Conservation (phyloP, 1,284 basidiomycete genomes). For the Vanrija sp. region DNA sequence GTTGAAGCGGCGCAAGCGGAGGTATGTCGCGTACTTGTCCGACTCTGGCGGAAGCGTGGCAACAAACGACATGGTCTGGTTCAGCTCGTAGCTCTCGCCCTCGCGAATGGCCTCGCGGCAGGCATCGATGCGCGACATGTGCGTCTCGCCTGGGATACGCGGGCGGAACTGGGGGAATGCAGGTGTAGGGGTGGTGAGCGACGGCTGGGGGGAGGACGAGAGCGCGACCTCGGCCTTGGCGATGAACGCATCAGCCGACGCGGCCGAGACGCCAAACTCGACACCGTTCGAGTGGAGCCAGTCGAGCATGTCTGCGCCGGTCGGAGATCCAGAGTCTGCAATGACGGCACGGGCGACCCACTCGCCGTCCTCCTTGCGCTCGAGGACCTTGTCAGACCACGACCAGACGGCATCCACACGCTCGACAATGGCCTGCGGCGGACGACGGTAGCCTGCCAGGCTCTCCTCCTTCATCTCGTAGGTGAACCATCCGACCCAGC, state of each 20-base stretch:
- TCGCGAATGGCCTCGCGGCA: conserved; percentile 73
- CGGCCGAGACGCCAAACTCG: conserved; percentile 22
- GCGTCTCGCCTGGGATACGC: conserved; percentile 50
- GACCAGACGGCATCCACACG: conserved; percentile 45
- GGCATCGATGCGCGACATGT: conserved; percentile 66
- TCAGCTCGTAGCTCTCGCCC: conserved; percentile 95
- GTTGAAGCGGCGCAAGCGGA: conserved; percentile 67
- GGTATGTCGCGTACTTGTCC: conserved; percentile 42
- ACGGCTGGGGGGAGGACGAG: neutral
- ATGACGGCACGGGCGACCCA: conserved; percentile 52
- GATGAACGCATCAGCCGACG: conserved; percentile 22
- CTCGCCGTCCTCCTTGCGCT: conserved; percentile 38
- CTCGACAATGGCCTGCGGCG: conserved; percentile 10
- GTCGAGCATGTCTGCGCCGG: conserved; percentile 20
- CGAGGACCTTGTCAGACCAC: conserved; percentile 49
- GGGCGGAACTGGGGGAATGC: conserved; percentile 38
- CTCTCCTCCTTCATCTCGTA: conserved; percentile 57
- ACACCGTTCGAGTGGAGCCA: conserved; percentile 36
- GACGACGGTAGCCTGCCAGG: conserved; percentile 39
- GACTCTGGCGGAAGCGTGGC: conserved; percentile 40
- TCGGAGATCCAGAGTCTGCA: conserved; percentile 2
- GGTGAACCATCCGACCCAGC: conserved; percentile 55
- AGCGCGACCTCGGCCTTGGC: conserved; percentile 9
- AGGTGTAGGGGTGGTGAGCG: conserved; percentile 4
- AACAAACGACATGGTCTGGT: conserved; percentile 71